phyloP scores from a whole-genome alignment of 2,329 filamentous ascomycete species.

The Stemphylium lycopersici region DNA sequence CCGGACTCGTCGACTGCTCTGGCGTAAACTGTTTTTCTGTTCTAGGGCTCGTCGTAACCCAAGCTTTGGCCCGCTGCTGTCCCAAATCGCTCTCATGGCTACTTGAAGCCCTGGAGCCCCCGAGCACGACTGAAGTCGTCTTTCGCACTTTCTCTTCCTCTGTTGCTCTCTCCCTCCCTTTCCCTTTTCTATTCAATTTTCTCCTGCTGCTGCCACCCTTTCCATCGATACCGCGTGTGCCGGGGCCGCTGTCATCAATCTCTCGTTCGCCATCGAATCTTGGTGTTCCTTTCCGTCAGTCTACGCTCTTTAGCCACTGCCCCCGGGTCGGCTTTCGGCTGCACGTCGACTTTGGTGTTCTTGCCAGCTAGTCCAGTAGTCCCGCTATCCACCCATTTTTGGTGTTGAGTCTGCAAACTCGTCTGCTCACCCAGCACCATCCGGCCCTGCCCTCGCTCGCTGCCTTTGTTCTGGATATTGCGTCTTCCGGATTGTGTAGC shows the following conservation, averaged over 20 bases:
- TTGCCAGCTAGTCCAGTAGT: conserved; percentile 34
- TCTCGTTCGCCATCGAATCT: conserved; percentile 27
- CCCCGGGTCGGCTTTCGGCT: conserved; percentile 27
- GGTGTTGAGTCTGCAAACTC: conserved; percentile 43
- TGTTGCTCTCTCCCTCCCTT: conserved; percentile 30
- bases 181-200: conserved; percentile 28
- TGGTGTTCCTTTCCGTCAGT: conserved; percentile 40
- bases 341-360: conserved; percentile 44
- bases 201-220: conserved; percentile 22
- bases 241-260: conserved; percentile 37
- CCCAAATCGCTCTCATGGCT: conserved; percentile 41
- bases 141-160: conserved; percentile 29
- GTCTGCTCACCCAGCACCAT: conserved; percentile 22
- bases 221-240: conserved; percentile 35
- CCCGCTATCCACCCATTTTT: conserved; percentile 34
- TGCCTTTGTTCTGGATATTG: conserved; percentile 2
- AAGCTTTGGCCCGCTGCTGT: conserved; percentile 42
- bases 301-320: conserved; percentile 22
- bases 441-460: not conserved
- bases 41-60: conserved; percentile 41
- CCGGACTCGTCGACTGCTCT: conserved; percentile 28
- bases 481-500: not conserved
- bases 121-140: conserved; percentile 23
- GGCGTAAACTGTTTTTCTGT: conserved; percentile 41
- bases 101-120: conserved; percentile 30